Conservation (phyloP, 176 grass and related monocot species). For the barley (Hordeum vulgare) region MorexV3_pseudomolecules_assembly NC_058520.1:483145338-483145837, state of each 20-base stretch:
- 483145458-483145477: conserved; percentile 41
- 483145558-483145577: conserved; percentile 89
- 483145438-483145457: conserved; percentile 61
- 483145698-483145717: conserved; percentile 69
- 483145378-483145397: conserved; percentile 88
- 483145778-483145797: neutral
- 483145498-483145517: neutral
- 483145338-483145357: conserved; percentile 87
- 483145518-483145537: neutral
- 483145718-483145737: conserved; percentile 71
- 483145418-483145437: conserved; percentile 65
- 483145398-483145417: conserved; percentile 88
- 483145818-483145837: neutral
- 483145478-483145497: neutral
- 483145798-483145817: neutral
- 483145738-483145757: conserved; percentile 52
- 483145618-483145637: conserved; percentile 86
- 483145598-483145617: conserved; percentile 78
- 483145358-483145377: conserved; percentile 92
- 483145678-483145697: conserved; percentile 72
- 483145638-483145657: conserved; percentile 88
- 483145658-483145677: conserved; percentile 71
- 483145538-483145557: conserved; percentile 72
- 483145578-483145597: conserved; percentile 80
- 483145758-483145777: neutral